Base-by-base conservation (phyloP, 2,329 filamentous ascomycete genomes). In the Colletotrichum paranaense region DNA sequence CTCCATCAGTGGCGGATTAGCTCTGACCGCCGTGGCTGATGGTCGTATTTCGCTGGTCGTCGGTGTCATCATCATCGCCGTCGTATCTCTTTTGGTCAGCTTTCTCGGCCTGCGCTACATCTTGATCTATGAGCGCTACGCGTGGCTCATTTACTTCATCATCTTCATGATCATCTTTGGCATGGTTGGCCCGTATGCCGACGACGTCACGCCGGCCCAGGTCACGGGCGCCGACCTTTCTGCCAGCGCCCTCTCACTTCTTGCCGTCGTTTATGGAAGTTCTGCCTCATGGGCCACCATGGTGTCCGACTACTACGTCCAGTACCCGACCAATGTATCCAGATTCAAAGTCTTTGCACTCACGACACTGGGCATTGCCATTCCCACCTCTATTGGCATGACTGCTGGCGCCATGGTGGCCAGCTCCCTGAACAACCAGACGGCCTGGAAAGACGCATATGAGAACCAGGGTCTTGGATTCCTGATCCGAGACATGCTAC, bases 1-100 rank as follows among this genome's bases (percentile, higher is more conserved):
- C 30, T 85, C 84, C 73, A 87, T 90, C 72, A 86, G 88, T 3
- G 87, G 87, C 26, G 88, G 88, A 0, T 80, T 86, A 58, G 84
- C 84, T 1, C 80, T 88, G 28, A 82, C 84, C 2, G 86, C 86
- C n/a, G 84, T 87, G 56, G 83, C 83, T 2, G 78, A 83, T 55
- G 84, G 84, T 28, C 78, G 76, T n/a, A 78, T 90, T 49, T 86
- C 83, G 59, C 82, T 86, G 1, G 82, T 85, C 16, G 83, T 88
- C n/a, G 87, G 88, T 16, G 88, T 91, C 65, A 82, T 89, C 69
- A 84, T 90, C 53, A 84, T 88, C 24, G 84, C 84, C 8, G 78
- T 89, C 14, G 78, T 87, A 22, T 84, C 85, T 5, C 83, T 89
- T 55, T 69, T 87, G 60, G 84, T 90, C 26, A 87, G 87, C 1